Percentiles rank a stretch among this genome's conserved stretches.
Conservation (phyloP, 495 filamentous ascomycete species). For the Penicillium longicatenatum region DNA sequence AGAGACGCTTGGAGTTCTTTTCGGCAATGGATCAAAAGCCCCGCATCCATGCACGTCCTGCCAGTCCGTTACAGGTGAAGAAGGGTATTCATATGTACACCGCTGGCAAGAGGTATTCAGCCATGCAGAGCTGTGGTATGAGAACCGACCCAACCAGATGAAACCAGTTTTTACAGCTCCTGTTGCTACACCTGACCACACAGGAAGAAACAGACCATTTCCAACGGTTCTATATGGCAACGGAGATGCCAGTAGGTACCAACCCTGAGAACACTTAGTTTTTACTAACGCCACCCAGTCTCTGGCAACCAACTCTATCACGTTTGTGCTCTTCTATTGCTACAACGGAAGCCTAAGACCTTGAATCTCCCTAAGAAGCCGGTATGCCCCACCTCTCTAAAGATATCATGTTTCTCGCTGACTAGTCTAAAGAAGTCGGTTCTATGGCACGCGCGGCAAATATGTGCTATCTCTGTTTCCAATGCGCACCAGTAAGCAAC, state of each 20-base stretch:
- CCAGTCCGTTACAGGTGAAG: conserved; percentile 24
- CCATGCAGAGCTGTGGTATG: conserved; percentile 41
- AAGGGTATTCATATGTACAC: conserved; percentile 24
- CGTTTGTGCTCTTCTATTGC: conserved; percentile 38
- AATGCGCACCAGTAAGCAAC: conserved; percentile 36
- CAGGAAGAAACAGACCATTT: conserved; percentile 26
- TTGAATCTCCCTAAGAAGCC: conserved; percentile 25
- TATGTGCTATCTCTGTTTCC: conserved; percentile 47
- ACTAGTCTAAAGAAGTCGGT: conserved; percentile 29
- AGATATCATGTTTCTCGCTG: neutral
- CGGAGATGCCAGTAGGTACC: conserved; percentile 38
- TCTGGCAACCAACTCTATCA: conserved; percentile 50
- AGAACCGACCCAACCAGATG: conserved; percentile 42
- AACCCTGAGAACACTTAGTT: neutral
- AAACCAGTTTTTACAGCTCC: conserved; percentile 32
- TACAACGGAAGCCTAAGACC: conserved; percentile 39
- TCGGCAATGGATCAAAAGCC: conserved; percentile 18
- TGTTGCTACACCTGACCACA: conserved; percentile 10
- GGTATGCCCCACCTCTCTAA: conserved; percentile 9
- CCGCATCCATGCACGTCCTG: conserved; percentile 21
- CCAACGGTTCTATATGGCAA: conserved; percentile 43
- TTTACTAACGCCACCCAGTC: conserved; percentile 18
- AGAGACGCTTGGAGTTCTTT: conserved; percentile 38
- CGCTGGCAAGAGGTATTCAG: conserved; percentile 40
- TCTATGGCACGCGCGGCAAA: conserved; percentile 49